Evolutionary conservation across 768 basidiomycete genomes (phyloP), one percentile per base, ranked within the genome.

Genomic region (Boletus sp.): DNA sequence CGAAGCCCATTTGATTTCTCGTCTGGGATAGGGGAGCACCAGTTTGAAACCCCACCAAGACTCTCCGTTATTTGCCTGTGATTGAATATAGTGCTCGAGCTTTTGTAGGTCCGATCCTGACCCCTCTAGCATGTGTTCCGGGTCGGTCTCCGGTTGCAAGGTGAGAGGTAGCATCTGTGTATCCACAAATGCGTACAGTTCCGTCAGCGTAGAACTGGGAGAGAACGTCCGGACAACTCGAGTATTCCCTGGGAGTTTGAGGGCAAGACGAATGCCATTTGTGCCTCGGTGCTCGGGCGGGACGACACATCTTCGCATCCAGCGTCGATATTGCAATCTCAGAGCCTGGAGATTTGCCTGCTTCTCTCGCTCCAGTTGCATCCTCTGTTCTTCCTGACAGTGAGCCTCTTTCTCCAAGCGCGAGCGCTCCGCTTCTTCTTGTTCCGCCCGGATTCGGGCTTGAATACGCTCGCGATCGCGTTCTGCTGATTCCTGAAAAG

Each of bases 41-140:
- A 95, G 73, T 55, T 75, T 77, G 75, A 95, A 94, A 8, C 82
- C 83, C 84, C 88, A 93, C 78, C 85, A 90, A 27, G 71, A 72
- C 9, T 75, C 71, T 10, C 72, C 40, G 6, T 49, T 38, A 23
- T 48, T 41, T 29, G 27, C 50, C 43, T 72, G 67, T 21, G 60
- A 61, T 49, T 71, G 73, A 27, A 76, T 66, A 9, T 68, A 65
- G 19, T 63, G 51, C 50, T 79, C 77, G 14, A 75, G 66, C n/a
- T 66, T 59, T 17, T 67, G 73, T 21, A 68, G 57, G 44, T 75
- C 70, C 27, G 72, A 71, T 7, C 58, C 56, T 13, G 51, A 29
- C 8, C 61, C 77, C 7, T 68, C 70, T 5, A 82, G 79, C 0
- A 81, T 72, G 1, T 66, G 63, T 1, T 57, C 53, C 0, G 81